Base-by-base conservation (phyloP, 2,329 filamentous ascomycete species). In the Stemphylium lycopersici region DNA sequence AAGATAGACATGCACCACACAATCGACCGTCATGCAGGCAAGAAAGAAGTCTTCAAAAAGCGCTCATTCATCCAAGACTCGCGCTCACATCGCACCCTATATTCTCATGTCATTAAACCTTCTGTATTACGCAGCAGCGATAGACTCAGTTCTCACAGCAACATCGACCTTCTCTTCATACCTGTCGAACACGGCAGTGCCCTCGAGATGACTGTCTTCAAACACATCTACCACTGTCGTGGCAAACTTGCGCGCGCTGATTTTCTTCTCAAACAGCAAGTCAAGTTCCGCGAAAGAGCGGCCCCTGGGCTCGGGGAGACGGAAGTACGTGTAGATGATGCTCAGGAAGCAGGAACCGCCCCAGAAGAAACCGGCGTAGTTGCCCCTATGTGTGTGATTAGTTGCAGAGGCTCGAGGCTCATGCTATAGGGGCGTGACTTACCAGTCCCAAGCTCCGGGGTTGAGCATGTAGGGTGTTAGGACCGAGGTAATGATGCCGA, bases 381-480 rank as follows among this genome's bases (percentile, higher is more conserved):
- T 95, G 56, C 85, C 82, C 92, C 91, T 52, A 31, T 20, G 40
- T 40, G 6, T 29, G 4, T 29, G 24, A 15, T 26, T 41, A 38
- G 38, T 29, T 29, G 34, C 16, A 15, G 12, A 5, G 20, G n/a
- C 10, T 11, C 5, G 29, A 29, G 12, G 18, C 26, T 29, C 6
- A 29, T 29, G 10, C 11, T 18, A 15, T 5, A 29, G 26, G 12
- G 32, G 13, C 6, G 33, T n/a, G 12, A 33, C 52, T 41, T 55
- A 55, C 52, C 52, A 96, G 76, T 96, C 80, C 92, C 93, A 96
- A 0, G 86, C 89, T 1, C 81, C 83, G 0, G 92, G 91, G 77
- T 96, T 96, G 37, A 96, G 83, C 92, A 96, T 96, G 77, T 96
- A 96, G 0, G 92, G 92, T 0, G 91, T 96, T 36, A 96, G 76